Evolutionary conservation across 371 early-diverging fungal genomes (phyloP), one percentile per base, ranked within the genome.

Genomic region (Mucor sp.): DNA sequence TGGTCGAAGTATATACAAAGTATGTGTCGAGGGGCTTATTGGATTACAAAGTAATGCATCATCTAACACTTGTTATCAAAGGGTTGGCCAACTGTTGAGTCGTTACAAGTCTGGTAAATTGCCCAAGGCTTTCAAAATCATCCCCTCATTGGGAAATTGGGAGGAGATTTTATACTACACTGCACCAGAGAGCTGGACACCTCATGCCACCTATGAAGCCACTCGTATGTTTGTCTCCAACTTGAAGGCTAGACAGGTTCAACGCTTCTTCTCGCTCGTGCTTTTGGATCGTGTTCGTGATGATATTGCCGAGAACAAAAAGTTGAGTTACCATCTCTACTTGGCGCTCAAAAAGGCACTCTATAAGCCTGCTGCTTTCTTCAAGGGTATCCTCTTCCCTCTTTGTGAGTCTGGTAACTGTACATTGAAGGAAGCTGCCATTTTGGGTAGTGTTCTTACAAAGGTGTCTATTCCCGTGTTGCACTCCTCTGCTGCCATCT

Each of bases 101-200:
- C 90, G 97, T 27, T 98, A 98, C 88, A 95, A 93, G 73, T 95
- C 96, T 21, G 99, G 99, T 41, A 93, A 93, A 74, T 84, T 98
- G 62, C 99, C 99, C 67, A 98, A 98, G 76, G 95, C 97, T 17
- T 99, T 99, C 91, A 99, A 99, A 84, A 95, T 99, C 67, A 95
- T 98, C 60, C 98, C 99, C 9, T 89, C 95, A 11, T 85, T 99
- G 28, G 80, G 85, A 55, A 95, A 98, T 84, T 99, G 99, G 99
- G 97, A 97, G 77, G 96, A 98, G 68, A 89, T 98, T 41, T 78
- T 99, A 66, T 92, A 91, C 72, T 77, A 96, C 30, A 99, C 99
- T 2, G 83, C 83, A 28, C 99, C 99, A 3, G 92, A 93, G 44
- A 84, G 84, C 30, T 99, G 99, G 99, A 95, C 98, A 9, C 95